Conservation (phyloP, 352 stramenopile species). For the Globisporangium solare region DNA sequence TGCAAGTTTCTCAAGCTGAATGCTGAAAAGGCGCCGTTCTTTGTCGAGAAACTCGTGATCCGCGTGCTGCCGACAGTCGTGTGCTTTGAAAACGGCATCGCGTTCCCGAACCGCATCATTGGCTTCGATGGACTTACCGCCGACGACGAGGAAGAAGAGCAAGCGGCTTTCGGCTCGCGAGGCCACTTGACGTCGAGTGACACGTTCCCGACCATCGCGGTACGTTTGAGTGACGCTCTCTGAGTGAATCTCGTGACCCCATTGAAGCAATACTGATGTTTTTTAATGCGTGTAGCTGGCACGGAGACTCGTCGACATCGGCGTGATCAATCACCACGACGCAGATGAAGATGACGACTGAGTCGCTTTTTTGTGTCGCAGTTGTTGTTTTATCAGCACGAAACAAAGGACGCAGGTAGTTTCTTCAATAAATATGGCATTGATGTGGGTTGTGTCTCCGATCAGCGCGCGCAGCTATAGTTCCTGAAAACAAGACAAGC, state of each 20-base stretch:
- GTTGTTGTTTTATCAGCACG: too few species aligned
- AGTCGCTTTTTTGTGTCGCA: not conserved
- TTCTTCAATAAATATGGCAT: conserved; percentile 4
- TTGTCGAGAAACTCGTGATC: conserved; percentile 92
- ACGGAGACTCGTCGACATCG: conserved; percentile 52
- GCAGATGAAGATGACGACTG: conserved; percentile 28
- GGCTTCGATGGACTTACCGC: conserved; percentile 93
- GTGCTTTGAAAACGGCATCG: conserved; percentile 90
- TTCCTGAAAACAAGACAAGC: not conserved
- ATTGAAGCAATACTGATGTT: not conserved
- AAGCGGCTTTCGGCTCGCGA: conserved; percentile 36
- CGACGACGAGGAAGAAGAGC: conserved; percentile 56
- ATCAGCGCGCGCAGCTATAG: not conserved
- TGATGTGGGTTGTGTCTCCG: not conserved
- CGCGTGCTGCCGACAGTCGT: conserved; percentile 93
- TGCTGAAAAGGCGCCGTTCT: conserved; percentile 93
- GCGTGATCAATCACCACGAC: conserved; percentile 43
- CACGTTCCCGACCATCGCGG: conserved; percentile 55
- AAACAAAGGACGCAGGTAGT: too few species aligned
- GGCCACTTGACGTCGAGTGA: conserved; percentile 41
- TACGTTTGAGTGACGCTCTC: conserved; percentile 15
- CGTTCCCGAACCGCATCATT: conserved; percentile 82
- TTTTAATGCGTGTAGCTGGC: conserved; percentile 41
- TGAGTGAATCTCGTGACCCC: too few species aligned
- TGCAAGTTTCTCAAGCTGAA: conserved; percentile 95